Conservation (phyloP, 371 early-diverging fungal species). For the Amoeboradix gromovi region DNA sequence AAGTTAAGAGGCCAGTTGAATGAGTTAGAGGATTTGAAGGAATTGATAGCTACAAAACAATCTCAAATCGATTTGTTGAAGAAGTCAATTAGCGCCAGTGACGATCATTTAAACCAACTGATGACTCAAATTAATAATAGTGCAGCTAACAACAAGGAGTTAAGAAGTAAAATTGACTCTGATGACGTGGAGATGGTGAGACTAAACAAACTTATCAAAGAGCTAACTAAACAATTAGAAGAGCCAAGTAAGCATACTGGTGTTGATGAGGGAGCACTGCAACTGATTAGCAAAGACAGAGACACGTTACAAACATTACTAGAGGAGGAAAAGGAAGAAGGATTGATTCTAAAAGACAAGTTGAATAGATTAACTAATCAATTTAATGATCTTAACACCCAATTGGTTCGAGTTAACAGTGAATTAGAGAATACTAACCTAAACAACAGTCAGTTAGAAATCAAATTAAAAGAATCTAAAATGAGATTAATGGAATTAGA, state of each 20-base stretch:
- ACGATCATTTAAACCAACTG: neutral
- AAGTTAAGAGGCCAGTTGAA: neutral
- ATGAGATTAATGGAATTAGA: slow-evolving; percentile 40
- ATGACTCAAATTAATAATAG: neutral
- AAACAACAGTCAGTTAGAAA: slow-evolving; percentile 27
- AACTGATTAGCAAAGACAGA: slow-evolving; percentile 21
- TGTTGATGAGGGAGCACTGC: neutral
- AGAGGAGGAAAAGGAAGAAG: slow-evolving; percentile 33
- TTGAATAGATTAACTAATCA: slow-evolving; percentile 17
- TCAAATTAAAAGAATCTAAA: slow-evolving; percentile 37
- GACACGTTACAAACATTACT: slow-evolving; percentile 25
- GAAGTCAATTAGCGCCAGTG: neutral
- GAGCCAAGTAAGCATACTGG: neutral
- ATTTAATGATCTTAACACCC: too few relatives aligned
- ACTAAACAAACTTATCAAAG: neutral
- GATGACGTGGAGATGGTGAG: neutral
- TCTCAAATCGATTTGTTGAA: too few relatives aligned
- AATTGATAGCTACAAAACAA: too few relatives aligned
- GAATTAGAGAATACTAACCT: slow-evolving; percentile 1
- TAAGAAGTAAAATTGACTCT: neutral
- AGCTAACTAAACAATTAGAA: neutral
- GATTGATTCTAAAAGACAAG: slow-evolving; percentile 21
- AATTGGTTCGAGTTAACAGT: too few relatives aligned
- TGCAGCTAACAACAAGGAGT: neutral
- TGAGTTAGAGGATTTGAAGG: neutral